Conservation (phyloP, 148 eudicot genomes). For the Agrostemma githago region DNA sequence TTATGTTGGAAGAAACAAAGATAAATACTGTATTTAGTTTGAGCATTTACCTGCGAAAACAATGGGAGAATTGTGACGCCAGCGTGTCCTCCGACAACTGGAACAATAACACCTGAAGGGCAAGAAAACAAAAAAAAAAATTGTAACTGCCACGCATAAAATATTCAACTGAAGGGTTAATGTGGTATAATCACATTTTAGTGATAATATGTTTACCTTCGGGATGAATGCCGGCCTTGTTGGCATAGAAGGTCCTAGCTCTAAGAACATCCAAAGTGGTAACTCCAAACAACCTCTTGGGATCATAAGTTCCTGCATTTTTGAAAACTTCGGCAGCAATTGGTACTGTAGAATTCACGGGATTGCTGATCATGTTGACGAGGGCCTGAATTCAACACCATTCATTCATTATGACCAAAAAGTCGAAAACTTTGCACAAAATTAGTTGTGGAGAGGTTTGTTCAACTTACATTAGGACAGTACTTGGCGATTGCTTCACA, state of each 20-base stretch:
- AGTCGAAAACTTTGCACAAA: not conserved
- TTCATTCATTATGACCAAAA: not conserved
- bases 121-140: not conserved
- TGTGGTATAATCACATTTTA: no score
- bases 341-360: conserved; percentile 87
- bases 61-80: conserved; percentile 91
- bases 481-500: conserved; percentile 76
- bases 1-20: not conserved
- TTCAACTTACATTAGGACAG: conserved; percentile 71
- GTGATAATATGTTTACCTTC: conserved; percentile 41
- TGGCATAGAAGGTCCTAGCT: conserved; percentile 91
- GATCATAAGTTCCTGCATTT: conserved; percentile 84
- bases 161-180: not conserved
- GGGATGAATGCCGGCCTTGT: conserved; percentile 58
- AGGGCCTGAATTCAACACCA: conserved; percentile 50
- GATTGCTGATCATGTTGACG: conserved; percentile 89
- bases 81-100: conserved; percentile 97
- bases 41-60: conserved; percentile 67
- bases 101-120: conserved; percentile 71
- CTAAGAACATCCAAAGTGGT: conserved; percentile 91
- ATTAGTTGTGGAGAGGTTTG: not conserved
- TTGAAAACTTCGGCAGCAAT: conserved; percentile 95
- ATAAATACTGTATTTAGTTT: not conserved
- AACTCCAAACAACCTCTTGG: conserved; percentile 85
- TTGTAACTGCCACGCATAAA: not conserved